phyloP scores from a whole-genome alignment of 306 rosid species.

The Morella rubra region DNA sequence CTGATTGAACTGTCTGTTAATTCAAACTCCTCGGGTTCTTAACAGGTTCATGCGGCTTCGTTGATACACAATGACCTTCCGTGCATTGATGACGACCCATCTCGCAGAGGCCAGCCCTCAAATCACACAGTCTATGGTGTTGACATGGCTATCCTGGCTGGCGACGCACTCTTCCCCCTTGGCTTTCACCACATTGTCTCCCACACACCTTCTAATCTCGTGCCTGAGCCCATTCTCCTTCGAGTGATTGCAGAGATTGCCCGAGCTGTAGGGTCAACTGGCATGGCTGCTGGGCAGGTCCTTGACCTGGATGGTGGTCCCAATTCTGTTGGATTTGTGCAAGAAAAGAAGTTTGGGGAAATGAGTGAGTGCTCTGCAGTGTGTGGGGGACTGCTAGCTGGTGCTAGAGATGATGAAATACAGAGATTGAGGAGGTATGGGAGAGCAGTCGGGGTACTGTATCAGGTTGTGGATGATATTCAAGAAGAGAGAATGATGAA shows the following conservation, averaged over 20 bases:
- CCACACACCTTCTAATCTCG: conserved; percentile 69
- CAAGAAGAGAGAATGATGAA: conserved; percentile 43
- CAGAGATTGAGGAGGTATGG: conserved; percentile 84
- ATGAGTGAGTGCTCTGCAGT: conserved; percentile 92
- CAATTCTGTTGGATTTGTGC: conserved; percentile 63
- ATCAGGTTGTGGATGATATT: conserved; percentile 74
- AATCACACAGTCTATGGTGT: conserved; percentile 76
- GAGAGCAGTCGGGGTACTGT: conserved; percentile 82
- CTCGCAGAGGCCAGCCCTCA: conserved; percentile 89
- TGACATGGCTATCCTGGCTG: conserved; percentile 93
- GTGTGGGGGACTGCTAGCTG: conserved; percentile 87
- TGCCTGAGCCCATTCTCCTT: conserved; percentile 64
- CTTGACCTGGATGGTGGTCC: conserved; percentile 81
- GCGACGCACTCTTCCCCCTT: conserved; percentile 87
- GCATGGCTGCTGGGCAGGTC: conserved; percentile 99
- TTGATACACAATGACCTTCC: conserved; percentile 96
- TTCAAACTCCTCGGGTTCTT: conserved; percentile 10
- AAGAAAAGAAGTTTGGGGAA: conserved; percentile 94
- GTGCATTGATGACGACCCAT: conserved; percentile 84
- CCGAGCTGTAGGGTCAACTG: conserved; percentile 80
- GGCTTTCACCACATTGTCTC: conserved; percentile 93
- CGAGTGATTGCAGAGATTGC: conserved; percentile 88
- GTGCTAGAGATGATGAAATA: conserved; percentile 72
- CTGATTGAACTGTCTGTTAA: not conserved
- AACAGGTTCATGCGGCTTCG: conserved; percentile 91